phyloP scores from a whole-genome alignment of 768 basidiomycete genomes.

The Imleria badia region DNA sequence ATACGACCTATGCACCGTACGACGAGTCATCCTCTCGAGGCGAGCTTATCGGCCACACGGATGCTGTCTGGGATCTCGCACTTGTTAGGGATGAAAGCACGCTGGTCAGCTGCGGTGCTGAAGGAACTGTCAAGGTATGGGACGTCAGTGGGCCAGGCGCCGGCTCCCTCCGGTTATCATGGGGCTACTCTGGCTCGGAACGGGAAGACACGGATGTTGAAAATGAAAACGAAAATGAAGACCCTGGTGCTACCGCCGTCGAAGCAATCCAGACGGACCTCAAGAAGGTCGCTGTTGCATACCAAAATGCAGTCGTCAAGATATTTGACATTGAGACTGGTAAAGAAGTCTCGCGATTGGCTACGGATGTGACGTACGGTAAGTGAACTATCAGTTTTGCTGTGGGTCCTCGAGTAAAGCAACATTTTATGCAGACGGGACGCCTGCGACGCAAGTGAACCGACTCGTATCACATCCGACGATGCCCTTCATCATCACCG shows the following conservation, averaged over 20 bases:
- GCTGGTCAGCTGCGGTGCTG: conserved; percentile 87
- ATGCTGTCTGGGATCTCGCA: conserved; percentile 95
- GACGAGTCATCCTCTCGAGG: conserved; percentile 77
- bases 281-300: conserved; percentile 88
- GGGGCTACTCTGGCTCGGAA: conserved; percentile 76
- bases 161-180: conserved; percentile 63
- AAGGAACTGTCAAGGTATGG: conserved; percentile 94
- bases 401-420: background rate
- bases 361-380: conserved; percentile 62
- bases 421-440: conserved; percentile 52
- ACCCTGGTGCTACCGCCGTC: conserved; percentile 74
- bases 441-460: conserved; percentile 79
- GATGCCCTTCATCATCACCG: conserved; percentile 83
- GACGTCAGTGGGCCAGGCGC: conserved; percentile 72
- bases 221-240: conserved; percentile 51
- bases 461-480: conserved; percentile 88
- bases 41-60: conserved; percentile 88
- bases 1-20: conserved; percentile 90
- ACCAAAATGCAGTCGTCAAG: conserved; percentile 85
- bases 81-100: conserved; percentile 80
- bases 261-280: conserved; percentile 81
- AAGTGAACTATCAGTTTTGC: conserved; percentile 18
- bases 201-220: conserved; percentile 36
- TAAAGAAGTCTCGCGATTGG: conserved; percentile 64
- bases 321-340: conserved; percentile 90